Base-by-base conservation (phyloP, 345 rosid genomes). In the Murraya koenigii region DNA sequence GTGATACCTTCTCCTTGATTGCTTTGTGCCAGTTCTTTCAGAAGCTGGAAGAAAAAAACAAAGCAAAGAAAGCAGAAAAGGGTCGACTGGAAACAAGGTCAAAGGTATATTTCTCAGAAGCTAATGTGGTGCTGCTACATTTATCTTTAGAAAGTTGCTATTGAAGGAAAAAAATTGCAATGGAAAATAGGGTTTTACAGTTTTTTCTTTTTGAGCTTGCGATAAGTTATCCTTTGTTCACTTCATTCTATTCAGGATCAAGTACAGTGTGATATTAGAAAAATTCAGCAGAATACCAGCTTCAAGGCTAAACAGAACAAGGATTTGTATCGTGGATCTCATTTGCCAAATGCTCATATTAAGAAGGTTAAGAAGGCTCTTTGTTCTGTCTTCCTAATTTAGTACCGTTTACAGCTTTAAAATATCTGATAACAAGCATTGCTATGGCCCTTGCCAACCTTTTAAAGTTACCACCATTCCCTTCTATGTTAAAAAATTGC, bases 11-110 rank as follows among this genome's bases (percentile, higher is more conserved):
- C 56, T 64, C 77, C 75, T 74, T 23, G 36, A 80, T 77, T 72
- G 17, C 80, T 44, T 23, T 52, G 1, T 82, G 68, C 71, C 82
- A 91, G 90, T 88, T 86, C 86, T 89, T 86, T 75, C 86, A 90
- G 88, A 93, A 84, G 83, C 59, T 88, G 71, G 93, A 90, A 85
- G 97, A 86, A 82, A 90, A 84, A 79, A 87, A 70, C 81, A 84
- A 60, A 41, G 80, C 77, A 14, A 82, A 76, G 65, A 85, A 83
- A 79, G 73, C 78, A 64, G 91, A 75, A 67, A 86, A 87, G 77
- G 74, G 23, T 61, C 87, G 78, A 78, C 30, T 66, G 72, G 82
- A 78, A 39, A 81, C 70, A 59, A 80, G 84, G 81, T 74, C 84
- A 8, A 86, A 87, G 92, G 90, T 85, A 66, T 35, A 6, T 41